Evolutionary conservation across 2,329 filamentous ascomycete genomes (phyloP), one percentile per base, ranked within the genome.

Genomic region (Talaromyces rugulosus): DNA sequence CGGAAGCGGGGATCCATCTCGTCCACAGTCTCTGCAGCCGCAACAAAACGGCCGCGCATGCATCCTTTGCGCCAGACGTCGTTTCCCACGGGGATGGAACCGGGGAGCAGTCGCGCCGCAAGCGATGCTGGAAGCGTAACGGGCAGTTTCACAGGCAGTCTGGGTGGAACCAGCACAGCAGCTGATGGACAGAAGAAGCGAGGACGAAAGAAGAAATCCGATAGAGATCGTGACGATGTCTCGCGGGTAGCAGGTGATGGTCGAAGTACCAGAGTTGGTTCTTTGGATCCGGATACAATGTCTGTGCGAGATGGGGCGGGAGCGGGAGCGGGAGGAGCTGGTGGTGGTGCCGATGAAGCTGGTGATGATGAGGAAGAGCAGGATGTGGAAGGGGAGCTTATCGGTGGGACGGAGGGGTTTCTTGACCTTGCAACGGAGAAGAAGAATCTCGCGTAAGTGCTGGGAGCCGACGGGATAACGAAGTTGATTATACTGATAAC

Each of bases 381-480:
- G 44, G 77, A 78, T 40, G 78, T 80, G 58, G 80, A 79, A 63
- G 79, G 78, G 9, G 77, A 79, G 64, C 71, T 78, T 59, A 69
- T 79, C 54, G 74, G 78, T 28, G 70, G 79, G 34, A 80, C 81
- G 66, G 81, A 75, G 31, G 74, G 75, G 14, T 66, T 72, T 40
- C 76, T 77, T 31, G 80, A 83, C 67, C 80, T 80, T 58, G 82
- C 80, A 64, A 78, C 80, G 14, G 79, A 82, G 69, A 82, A 81
- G 68, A 81, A 83, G 69, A 80, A 80, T 67, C 72, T 80, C 64
- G 77, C 77, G 78, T 80, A 72, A 67, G 77, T 77, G 55, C 47
- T 18, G 12, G 23, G 7, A 12, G 30, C 40, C 4, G 16, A n/a
- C 18, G 18, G 4, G 44, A 47, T 27, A 47, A 27, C 5, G 44